Evolutionary conservation across 2,329 filamentous ascomycete genomes (phyloP).

Genomic region (Aureobasidium vineae): DNA sequence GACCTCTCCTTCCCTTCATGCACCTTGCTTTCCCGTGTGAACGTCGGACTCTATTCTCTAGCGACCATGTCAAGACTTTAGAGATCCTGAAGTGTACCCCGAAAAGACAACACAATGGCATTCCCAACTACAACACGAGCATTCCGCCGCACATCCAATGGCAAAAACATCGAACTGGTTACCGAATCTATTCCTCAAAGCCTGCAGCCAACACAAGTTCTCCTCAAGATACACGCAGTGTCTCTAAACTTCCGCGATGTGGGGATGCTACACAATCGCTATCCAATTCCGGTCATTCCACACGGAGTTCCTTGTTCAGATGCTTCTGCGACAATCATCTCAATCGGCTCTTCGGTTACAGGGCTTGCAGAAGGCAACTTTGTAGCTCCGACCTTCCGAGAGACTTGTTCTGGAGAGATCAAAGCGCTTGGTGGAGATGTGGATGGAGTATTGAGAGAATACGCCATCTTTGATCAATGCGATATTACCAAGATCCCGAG

Average conservation of each 20-base stretch:
- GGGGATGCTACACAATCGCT: slow-evolving; percentile 33
- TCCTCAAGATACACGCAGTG: slow-evolving; percentile 36
- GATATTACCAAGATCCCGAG: slow-evolving; percentile 40
- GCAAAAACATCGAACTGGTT: slow-evolving; percentile 27
- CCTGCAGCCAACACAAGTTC: slow-evolving; percentile 30
- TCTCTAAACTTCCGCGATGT: slow-evolving; percentile 38
- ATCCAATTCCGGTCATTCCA: neutral
- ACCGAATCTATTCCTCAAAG: slow-evolving; percentile 27
- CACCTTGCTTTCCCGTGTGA: neutral
- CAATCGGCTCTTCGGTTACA: neutral
- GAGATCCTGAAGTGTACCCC: no score
- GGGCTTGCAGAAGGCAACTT: neutral
- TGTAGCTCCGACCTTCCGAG: slow-evolving; percentile 37
- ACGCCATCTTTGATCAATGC: slow-evolving; percentile 44
- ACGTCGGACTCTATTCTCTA: neutral
- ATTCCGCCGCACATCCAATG: slow-evolving; percentile 40
- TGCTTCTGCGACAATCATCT: neutral
- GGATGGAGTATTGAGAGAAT: slow-evolving; percentile 45
- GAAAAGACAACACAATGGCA: neutral
- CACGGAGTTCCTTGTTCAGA: neutral
- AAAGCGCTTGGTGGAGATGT: slow-evolving; percentile 45
- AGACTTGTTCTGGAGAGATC: slow-evolving; percentile 39
- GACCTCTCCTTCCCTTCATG: neutral
- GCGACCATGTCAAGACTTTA: neutral
- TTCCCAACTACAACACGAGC: slow-evolving; percentile 32